Percentiles rank a stretch among this genome's conserved stretches.
These are phyloP conservation scores for Penicillium sp. DNA, from an alignment of 2,329 filamentous ascomycete genomes.

Conservation along the genomic window DNA sequence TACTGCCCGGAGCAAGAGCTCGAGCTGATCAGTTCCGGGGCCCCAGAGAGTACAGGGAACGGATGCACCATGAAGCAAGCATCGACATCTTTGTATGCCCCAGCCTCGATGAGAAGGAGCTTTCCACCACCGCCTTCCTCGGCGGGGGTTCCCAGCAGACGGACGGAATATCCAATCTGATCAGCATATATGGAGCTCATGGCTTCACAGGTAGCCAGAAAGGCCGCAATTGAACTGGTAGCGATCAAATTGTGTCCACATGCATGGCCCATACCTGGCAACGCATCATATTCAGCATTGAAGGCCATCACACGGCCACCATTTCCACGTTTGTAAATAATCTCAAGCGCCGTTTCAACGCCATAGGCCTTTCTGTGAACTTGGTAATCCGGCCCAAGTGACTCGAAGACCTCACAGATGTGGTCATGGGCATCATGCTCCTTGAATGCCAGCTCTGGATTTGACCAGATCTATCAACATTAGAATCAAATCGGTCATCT, in stretches of 20 bases:
- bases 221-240: constrained; percentile 27
- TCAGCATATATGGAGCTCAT: constrained; percentile 14
- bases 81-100: constrained; percentile 37
- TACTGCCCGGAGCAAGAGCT: constrained; percentile 13
- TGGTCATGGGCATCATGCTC: constrained; percentile 19
- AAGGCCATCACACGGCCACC: constrained; percentile 30
- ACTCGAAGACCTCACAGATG: constrained; percentile 18
- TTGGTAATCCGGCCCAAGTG: constrained; percentile 9
- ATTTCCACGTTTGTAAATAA: constrained; percentile 26
- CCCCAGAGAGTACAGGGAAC: constrained; percentile 13
- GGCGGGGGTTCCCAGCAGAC: constrained; percentile 32
- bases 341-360: constrained; percentile 12
- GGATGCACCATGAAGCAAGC: constrained; percentile 42
- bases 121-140: constrained; percentile 35
- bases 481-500: background rate
- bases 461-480: constrained; percentile 16
- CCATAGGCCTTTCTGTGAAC: constrained; percentile 16
- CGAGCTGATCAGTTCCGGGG: constrained; percentile 7
- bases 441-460: constrained; percentile 17
- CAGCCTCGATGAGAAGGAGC: constrained; percentile 38
- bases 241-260: constrained; percentile 35
- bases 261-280: constrained; percentile 32
- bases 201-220: constrained; percentile 24
- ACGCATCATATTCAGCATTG: constrained; percentile 37
- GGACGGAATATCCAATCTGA: constrained; percentile 14